These are phyloP conservation scores for Silene coronaria DNA, from an alignment of 179 eudicot species.

Conservation along the genomic window DNA sequence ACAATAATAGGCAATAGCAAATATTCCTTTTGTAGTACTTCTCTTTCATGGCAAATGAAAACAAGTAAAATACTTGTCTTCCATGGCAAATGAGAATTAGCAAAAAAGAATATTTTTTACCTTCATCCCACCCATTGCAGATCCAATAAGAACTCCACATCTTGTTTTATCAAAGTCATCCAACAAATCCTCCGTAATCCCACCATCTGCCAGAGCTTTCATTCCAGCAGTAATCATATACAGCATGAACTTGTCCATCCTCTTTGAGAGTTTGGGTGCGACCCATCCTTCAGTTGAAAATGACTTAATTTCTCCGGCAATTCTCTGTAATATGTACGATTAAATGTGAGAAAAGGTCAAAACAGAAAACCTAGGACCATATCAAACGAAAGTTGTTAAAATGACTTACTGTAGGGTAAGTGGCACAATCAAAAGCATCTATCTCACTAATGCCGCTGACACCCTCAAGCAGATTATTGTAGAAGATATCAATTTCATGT, in stretches of 20 bases:
- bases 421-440: conserved; percentile 79
- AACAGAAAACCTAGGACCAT: background rate
- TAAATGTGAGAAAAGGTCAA: background rate
- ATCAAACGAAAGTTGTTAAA: background rate
- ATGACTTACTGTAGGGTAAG: conserved; percentile 63
- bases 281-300: conserved; percentile 87
- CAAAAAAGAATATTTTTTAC: conserved; percentile 30
- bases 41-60: too few relatives aligned
- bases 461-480: conserved; percentile 90
- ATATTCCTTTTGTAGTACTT: too few relatives aligned
- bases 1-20: background rate
- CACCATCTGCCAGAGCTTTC: conserved; percentile 83
- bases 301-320: conserved; percentile 94
- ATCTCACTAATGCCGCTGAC: conserved; percentile 87
- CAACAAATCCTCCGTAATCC: conserved; percentile 72
- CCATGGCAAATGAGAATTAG: conserved; percentile 9
- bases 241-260: conserved; percentile 97
- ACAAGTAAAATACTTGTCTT: background rate
- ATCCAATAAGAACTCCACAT: conserved; percentile 92
- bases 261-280: conserved; percentile 83
- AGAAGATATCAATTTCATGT: conserved; percentile 63
- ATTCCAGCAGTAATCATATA: conserved; percentile 95
- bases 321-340: conserved; percentile 42
- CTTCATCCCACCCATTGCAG: conserved; percentile 99
- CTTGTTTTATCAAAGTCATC: conserved; percentile 62